Evolutionary conservation across 768 basidiomycete genomes (phyloP).

Genomic region (Suillus luteus): DNA sequence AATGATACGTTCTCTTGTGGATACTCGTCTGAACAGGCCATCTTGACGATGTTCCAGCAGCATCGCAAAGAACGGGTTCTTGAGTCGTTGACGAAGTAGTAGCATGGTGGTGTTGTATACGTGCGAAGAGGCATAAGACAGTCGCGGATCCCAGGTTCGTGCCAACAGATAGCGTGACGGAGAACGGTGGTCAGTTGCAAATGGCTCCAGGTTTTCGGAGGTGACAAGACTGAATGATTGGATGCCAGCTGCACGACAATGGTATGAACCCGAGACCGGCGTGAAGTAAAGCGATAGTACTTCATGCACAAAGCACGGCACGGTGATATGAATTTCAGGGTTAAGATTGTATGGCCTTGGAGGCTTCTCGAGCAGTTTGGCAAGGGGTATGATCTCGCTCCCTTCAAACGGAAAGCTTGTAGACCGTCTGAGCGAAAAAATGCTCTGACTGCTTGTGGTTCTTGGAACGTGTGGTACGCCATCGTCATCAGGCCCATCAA

Average conservation of each 20-base stretch:
- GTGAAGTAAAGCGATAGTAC: neutral
- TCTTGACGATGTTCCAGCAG: neutral
- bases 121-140: neutral
- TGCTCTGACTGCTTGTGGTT: neutral
- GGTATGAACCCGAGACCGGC: neutral
- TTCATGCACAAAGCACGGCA: conserved; percentile 9
- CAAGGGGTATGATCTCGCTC: neutral
- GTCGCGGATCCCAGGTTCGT: conserved; percentile 5
- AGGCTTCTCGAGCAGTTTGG: conserved; percentile 1
- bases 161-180: neutral
- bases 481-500: neutral
- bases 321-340: conserved; percentile 6
- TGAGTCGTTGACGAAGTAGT: conserved; percentile 3
- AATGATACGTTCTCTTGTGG: neutral
- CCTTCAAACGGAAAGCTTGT: neutral
- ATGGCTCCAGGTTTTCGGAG: neutral
- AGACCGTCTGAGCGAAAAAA: neutral
- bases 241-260: conserved; percentile 3
- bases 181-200: neutral
- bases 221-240: neutral
- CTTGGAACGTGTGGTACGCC: neutral
- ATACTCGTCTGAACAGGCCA: conserved; percentile 1
- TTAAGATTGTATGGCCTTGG: neutral
- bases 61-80: neutral
- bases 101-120: neutral